phyloP scores from a whole-genome alignment of 441 rosid genomes.

The Croton setiger region DNA sequence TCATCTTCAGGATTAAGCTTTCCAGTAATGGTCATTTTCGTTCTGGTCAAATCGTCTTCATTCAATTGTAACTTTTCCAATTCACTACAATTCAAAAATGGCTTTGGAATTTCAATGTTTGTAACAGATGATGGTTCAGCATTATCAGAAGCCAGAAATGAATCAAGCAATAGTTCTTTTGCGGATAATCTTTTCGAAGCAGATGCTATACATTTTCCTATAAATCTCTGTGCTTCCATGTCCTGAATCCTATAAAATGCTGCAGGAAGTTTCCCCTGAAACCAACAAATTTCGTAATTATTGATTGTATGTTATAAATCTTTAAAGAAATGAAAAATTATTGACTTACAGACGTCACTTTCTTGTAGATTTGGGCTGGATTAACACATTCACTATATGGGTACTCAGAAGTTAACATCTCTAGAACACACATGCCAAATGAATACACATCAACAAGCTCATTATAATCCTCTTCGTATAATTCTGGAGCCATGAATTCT shows the following conservation, averaged over 20 bases:
- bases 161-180: constrained; percentile 58
- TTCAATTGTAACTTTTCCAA: constrained; percentile 41
- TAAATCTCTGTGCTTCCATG: constrained; percentile 56
- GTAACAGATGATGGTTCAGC: constrained; percentile 26
- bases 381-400: constrained; percentile 75
- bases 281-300: no score
- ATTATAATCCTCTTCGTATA: constrained; percentile 77
- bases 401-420: constrained; percentile 71
- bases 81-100: constrained; percentile 48
- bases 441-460: constrained; percentile 81
- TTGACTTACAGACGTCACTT: constrained; percentile 61
- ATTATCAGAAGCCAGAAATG: constrained; percentile 54
- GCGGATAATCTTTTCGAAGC: constrained; percentile 63
- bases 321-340: no score
- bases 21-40: constrained; percentile 56
- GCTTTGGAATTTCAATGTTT: constrained; percentile 35
- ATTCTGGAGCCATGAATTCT: no score
- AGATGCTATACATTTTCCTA: constrained; percentile 75
- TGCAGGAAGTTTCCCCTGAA: constrained; percentile 68
- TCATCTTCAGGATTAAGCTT: constrained; percentile 31
- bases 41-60: constrained; percentile 39
- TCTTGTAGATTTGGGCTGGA: constrained; percentile 80
- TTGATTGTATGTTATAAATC: no score
- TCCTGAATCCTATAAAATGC: constrained; percentile 60
- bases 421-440: constrained; percentile 80